Evolutionary conservation across 2,329 filamentous ascomycete species (phyloP).

Genomic region (Knufia petricola): DNA sequence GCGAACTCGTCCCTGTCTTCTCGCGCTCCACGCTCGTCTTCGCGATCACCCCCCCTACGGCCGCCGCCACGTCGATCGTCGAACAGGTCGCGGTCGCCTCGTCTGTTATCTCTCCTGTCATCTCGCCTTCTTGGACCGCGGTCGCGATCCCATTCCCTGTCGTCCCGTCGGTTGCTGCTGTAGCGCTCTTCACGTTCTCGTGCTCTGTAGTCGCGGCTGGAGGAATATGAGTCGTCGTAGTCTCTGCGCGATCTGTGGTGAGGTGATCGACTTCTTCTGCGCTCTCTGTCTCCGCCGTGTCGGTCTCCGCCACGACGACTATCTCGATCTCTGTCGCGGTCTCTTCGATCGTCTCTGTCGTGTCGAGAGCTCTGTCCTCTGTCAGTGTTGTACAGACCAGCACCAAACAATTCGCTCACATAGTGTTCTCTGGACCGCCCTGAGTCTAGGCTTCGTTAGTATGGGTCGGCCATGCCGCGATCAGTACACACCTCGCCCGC

Average conservation of each 20-base stretch:
- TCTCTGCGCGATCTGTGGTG: constrained; percentile 63
- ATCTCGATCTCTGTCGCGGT: constrained; percentile 24
- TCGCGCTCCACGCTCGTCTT: constrained; percentile 31
- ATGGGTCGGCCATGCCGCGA: no score
- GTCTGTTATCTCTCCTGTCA: constrained; percentile 56
- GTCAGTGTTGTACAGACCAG: constrained; percentile 19
- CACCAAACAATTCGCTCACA: constrained; percentile 27
- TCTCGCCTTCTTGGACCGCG: constrained; percentile 54
- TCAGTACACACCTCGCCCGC: constrained; percentile 2
- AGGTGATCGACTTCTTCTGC: constrained; percentile 79
- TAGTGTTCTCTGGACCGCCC: constrained; percentile 46
- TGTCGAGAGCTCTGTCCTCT: constrained; percentile 36
- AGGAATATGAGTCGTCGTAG: constrained; percentile 79
- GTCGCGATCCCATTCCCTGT: constrained; percentile 71
- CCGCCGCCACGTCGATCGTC: constrained; percentile 47
- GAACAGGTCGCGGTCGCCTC: constrained; percentile 45
- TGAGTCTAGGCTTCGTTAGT: constrained; percentile 37
- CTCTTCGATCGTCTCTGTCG: constrained; percentile 36
- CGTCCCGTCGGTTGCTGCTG: constrained; percentile 56
- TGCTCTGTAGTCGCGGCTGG: constrained; percentile 84
- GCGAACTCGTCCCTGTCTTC: constrained; percentile 43
- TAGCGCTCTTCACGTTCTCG: constrained; percentile 91
- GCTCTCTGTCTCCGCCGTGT: constrained; percentile 44
- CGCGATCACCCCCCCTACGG: constrained; percentile 30
- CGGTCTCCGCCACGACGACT: constrained; percentile 29